Evolutionary conservation across 2,329 filamentous ascomycete genomes (phyloP), one percentile per base, ranked within the genome.

Genomic region (Penicillium freii): DNA sequence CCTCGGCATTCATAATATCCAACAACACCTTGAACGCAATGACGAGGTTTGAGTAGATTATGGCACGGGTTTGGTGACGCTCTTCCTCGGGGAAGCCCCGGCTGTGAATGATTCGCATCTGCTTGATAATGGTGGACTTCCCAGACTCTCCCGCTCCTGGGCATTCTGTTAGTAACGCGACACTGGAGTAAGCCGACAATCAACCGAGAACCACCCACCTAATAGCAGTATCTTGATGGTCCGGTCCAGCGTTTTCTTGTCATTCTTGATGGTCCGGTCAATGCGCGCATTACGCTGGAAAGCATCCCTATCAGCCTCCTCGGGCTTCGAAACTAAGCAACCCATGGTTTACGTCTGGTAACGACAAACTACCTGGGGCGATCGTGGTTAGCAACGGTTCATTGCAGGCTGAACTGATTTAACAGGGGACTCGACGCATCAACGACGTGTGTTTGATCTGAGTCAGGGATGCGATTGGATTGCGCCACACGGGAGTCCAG

Each of bases 101-200:
- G 15, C 91, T 87, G 75, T 97, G 94, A 68, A 99, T 97, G 76
- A 99, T 87, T 75, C 93, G 93, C 94, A 99, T 97, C 81, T 97
- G 93, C 80, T 97, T 97, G 64, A 97, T 85, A 58, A 97, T 92
- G 1, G 93, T 97, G 9, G 93, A 97, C 78, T 97, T 97, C 64
- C 93, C 91, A 58, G 89, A 94, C 78, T 97, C 93, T 72, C 93
- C 93, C 69, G 93, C 93, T 75, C 93, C 92, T 97, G 48, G 39
- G n/a, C 38, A 54, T 38, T 61, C 53, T 62, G 71, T 77, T 63
- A 75, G 71, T 23, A 21, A 31, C 21, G n/a, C 29, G 50, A 33
- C 33, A 23, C 25, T 19, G 13, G 15, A 19, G 9, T 17, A 13
- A 23, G 17, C 19, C 33, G 46, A 13, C 10, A 47, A 46, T 5